Base-by-base conservation (phyloP, 495 filamentous ascomycete species). In the Physcia stellaris region DNA sequence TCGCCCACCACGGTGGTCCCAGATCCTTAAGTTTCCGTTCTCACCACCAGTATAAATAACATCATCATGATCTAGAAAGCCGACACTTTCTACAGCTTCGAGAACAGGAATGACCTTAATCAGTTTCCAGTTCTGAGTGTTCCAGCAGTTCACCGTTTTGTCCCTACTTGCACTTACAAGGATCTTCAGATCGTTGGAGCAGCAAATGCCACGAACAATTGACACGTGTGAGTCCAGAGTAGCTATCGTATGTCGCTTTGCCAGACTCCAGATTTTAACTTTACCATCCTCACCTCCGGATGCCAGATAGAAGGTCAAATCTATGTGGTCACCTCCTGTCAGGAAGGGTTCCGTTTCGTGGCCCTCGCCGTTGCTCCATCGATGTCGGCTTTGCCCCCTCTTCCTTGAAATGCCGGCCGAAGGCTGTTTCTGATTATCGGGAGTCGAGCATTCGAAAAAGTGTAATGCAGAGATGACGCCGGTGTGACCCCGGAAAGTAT, bases 271-370 rank as follows among this genome's bases (percentile, higher is more conserved):
- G 27, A 99, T 76, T 13, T 84, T 69, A 26, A 96, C 69, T 53
- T 81, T 88, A 11, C 92, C 86, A 51, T 95, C 88, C 53, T 96
- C 92, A 40, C 75, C 79, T 46, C 92, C 92, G 39, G 83, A 92
- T 7, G 87, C 87, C 6, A 99, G 67, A 17, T 83, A 69, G 61
- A 93, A 90, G 18, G 73, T 71, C 36, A 57, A 50, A 0, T 47
- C 52, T 2, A 58, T 52, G 19, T 61, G 57, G 19, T 58, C 53
- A 17, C 50, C 51, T 16, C 61, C 62, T 17, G 67, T 55, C 46
- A 60, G 56, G 30, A 59, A 61, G 13, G 62, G 62, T 27, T 64
- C 64, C 17, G 61, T 52, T 17, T 62, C 61, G n/a, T n/a, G n/a
- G n/a, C n/a, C n/a, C n/a, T n/a, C n/a, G n/a, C n/a, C n/a, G n/a